Base-by-base conservation (phyloP, 2,329 filamentous ascomycete genomes). In the Emmonsiellopsis sp. region DNA sequence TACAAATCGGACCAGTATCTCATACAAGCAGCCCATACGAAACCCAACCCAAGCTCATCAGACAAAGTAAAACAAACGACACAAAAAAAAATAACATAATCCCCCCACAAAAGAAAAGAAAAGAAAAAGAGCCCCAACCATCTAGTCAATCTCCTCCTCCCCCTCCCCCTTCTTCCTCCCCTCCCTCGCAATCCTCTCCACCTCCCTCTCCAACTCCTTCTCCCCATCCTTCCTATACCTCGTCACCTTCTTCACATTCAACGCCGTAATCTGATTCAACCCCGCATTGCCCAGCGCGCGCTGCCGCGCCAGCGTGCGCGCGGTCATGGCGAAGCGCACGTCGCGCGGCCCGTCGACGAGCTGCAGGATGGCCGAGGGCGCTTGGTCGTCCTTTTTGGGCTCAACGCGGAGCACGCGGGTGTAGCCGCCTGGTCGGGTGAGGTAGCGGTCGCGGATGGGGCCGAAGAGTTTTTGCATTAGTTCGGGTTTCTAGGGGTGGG, bases 271-370 rank as follows among this genome's bases (percentile, higher is more conserved):
- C 34, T 87, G 79, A 60, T 83, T 86, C 62, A 87, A 73, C 2
- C 74, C 68, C 50, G 80, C 76, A 40, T 82, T 78, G 11, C 82
- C 71, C 55, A 73, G 66, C 11, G 64, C 62, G 2, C 77, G 73
- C 55, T 77, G 66, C 32, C 83, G 78, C 43, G 88, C 88, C 6
- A 97, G 78, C 0, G 88, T 85, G 62, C 86, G 87, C 31, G 93
- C 93, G 2, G 91, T 95, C 81, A 97, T 84, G 63, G 89, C 88
- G 73, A 96, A 96, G 36, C 91, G 87, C 76, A 95, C 88, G 71
- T 98, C 93, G 68, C 85, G 87, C 36, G 90, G 89, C 37, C 92
- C 91, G 71, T 98, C 93, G 57, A 98, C 91, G 34, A 98, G 81
- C 73, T 97, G 90, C 47, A 98, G 84, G 58, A 98, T 91, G 21